A percentile compares a stretch with the other conserved stretches of the same genome.
These are phyloP conservation scores for Arthroderma sp. DNA, from an alignment of 2,329 filamentous ascomycete genomes.

Conservation along the genomic window DNA sequence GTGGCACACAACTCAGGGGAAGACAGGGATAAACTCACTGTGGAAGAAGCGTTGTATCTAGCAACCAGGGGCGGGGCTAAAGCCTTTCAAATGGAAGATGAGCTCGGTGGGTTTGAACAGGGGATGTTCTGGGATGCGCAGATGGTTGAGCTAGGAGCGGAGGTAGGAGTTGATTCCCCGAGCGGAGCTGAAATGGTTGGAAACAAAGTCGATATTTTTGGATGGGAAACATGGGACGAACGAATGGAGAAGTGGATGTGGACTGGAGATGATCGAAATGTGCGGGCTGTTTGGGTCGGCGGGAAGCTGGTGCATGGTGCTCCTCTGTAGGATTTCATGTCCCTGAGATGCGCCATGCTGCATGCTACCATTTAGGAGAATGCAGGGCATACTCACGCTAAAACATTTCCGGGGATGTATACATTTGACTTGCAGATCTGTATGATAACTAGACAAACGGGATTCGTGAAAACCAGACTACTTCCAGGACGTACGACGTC, in stretches of 20 bases:
- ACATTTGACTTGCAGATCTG: no score
- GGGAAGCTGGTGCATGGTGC: constrained; percentile 60
- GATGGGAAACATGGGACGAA: constrained; percentile 80
- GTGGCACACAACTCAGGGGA: constrained; percentile 41
- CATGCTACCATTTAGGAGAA: no score
- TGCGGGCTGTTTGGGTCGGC: constrained; percentile 74
- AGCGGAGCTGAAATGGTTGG: constrained; percentile 22
- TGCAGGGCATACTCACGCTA: no score
- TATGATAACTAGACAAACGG: no score
- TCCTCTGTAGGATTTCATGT: no score
- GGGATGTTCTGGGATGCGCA: constrained; percentile 90
- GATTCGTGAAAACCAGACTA: no score
- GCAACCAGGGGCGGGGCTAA: constrained; percentile 77
- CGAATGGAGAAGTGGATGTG: constrained; percentile 88
- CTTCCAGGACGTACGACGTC: no score
- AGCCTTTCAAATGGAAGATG: constrained; percentile 59
- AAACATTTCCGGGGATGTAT: no score
- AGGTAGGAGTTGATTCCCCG: constrained; percentile 10
- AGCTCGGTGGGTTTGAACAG: constrained; percentile 67
- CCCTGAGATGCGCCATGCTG: no score
- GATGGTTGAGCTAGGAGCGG: constrained; percentile 53
- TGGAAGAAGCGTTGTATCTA: constrained; percentile 75
- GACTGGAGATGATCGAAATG: constrained; percentile 85
- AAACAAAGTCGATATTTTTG: constrained; percentile 72
- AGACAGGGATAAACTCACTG: constrained; percentile 47